phyloP scores from a whole-genome alignment of 1,139 yeast genomes.

The Magnusiomyces suaveolens region DNA sequence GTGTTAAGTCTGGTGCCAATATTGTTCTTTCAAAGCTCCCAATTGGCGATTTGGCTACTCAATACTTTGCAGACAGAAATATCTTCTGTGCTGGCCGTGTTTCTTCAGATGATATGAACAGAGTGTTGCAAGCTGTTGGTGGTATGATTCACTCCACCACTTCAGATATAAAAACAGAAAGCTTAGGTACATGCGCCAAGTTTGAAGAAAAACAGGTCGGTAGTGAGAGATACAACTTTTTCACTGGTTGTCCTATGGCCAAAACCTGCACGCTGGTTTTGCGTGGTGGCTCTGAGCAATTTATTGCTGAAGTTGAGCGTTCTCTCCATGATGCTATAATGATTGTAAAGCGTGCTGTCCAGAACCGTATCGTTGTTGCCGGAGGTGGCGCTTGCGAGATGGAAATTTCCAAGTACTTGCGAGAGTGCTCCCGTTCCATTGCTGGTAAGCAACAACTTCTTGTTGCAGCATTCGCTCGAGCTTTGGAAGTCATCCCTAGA shows the following conservation, averaged over 20 bases:
- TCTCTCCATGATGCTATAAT: constrained; percentile 95
- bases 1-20: constrained; percentile 78
- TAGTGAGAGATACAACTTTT: constrained; percentile 84
- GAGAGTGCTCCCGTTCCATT: constrained; percentile 78
- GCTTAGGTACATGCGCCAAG: constrained; percentile 73
- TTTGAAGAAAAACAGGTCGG: constrained; percentile 96
- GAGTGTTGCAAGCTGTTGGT: constrained; percentile 91
- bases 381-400: constrained; percentile 99
- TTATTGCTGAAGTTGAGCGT: constrained; percentile 95
- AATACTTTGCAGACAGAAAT: constrained; percentile 90
- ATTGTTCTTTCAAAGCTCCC: constrained; percentile 91
- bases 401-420: constrained; percentile 82
- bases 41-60: constrained; percentile 97
- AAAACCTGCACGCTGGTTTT: constrained; percentile 86
- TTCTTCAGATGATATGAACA: constrained; percentile 74
- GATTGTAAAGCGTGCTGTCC: constrained; percentile 93
- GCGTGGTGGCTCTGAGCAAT: constrained; percentile 98
- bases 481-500: constrained; percentile 91
- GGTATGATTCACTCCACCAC: constrained; percentile 85
- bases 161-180: constrained; percentile 58
- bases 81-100: constrained; percentile 98
- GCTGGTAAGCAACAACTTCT: constrained; percentile 94
- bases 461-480: constrained; percentile 85
- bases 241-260: constrained; percentile 85
- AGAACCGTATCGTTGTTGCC: constrained; percentile 79